Conservation (phyloP, 2,329 filamentous ascomycete species). For the Orbilia javanica region DNA sequence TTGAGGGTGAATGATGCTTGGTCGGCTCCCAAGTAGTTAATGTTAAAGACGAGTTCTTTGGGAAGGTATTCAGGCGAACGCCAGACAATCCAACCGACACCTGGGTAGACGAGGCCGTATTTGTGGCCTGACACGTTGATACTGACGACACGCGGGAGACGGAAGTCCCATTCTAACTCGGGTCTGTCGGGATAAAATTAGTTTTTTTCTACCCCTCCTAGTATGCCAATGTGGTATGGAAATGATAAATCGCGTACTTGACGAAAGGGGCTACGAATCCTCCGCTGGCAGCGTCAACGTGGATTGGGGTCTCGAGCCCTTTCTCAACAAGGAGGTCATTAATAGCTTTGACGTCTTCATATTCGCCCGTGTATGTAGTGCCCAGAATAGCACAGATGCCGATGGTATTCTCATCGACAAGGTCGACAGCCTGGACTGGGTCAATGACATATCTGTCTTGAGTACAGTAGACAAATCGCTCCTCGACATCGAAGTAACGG, state of each 20-base stretch:
- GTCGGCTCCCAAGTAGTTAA: slow-evolving; percentile 97
- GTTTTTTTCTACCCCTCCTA: not conserved
- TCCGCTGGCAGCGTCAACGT: slow-evolving; percentile 92
- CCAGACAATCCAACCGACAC: slow-evolving; percentile 95
- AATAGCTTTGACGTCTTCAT: slow-evolving; percentile 91
- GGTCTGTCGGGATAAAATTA: slow-evolving; percentile 69
- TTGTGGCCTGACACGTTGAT: slow-evolving; percentile 98
- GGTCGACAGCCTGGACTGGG: slow-evolving; percentile 72
- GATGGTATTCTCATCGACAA: slow-evolving; percentile 80
- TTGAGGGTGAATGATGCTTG: slow-evolving; percentile 97
- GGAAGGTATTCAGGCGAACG: slow-evolving; percentile 84
- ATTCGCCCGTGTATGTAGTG: slow-evolving; percentile 94
- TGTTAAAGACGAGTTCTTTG: slow-evolving; percentile 96
- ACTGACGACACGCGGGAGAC: slow-evolving; percentile 85
- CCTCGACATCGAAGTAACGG: slow-evolving; percentile 91
- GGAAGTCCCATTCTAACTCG: slow-evolving; percentile 89
- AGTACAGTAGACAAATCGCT: slow-evolving; percentile 80
- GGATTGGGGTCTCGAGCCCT: slow-evolving; percentile 84
- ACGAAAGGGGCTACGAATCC: slow-evolving; percentile 95
- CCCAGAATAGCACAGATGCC: slow-evolving; percentile 93
- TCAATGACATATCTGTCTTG: slow-evolving; percentile 75
- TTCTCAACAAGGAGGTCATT: slow-evolving; percentile 85
- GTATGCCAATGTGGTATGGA: not conserved
- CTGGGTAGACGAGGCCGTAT: slow-evolving; percentile 83
- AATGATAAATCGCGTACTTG: slow-evolving; percentile 61